Evolutionary conservation across 2,329 filamentous ascomycete genomes (phyloP), one percentile per base, ranked within the genome.

Genomic region (Cladorrhinum sp.): DNA sequence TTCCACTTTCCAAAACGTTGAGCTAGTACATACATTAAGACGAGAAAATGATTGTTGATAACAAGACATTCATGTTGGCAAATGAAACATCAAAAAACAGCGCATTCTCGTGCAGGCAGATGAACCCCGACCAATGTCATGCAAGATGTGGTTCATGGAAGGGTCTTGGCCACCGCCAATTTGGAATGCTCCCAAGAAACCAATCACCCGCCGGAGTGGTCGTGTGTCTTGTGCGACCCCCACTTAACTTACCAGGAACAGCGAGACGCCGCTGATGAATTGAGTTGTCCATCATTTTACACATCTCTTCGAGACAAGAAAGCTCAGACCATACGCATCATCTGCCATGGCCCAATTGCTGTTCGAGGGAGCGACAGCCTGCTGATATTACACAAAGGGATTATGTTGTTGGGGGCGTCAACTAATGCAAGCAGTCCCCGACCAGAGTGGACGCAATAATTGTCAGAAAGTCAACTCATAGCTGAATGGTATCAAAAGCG

Each of bases 141-240:
- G 42, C 42, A 46, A 46, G 42, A 14, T 46, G 42, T 20, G n/a
- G 42, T 46, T 39, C 14, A 42, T 24, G 28, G 56, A 58, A 26
- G 48, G 30, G 26, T 36, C 10, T 54, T 54, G 28, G 28, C 23
- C 18, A 24, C 26, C 33, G 42, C 30, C 36, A 53, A 56, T 46
- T 24, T 56, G 39, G 20, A 56, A 46, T 20, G 42, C 16, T 46
- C 16, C 42, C 30, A 55, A 36, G 28, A 24, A 36, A 24, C 53
- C 28, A 42, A 23, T 46, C 20, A 20, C 16, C 28, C 9, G 16
- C 24, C 21, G 24, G 18, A 53, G 24, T 60, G 58, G 54, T 63
- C 61, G 58, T 58, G 61, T 60, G 58, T 46, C 42, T 26, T 57
- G 36, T 57, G 54, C 18, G 36, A 48, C 62, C 62, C 62, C 62